Evolutionary conservation across 768 basidiomycete species (phyloP).

Genomic region (Trametes gibbosa): DNA sequence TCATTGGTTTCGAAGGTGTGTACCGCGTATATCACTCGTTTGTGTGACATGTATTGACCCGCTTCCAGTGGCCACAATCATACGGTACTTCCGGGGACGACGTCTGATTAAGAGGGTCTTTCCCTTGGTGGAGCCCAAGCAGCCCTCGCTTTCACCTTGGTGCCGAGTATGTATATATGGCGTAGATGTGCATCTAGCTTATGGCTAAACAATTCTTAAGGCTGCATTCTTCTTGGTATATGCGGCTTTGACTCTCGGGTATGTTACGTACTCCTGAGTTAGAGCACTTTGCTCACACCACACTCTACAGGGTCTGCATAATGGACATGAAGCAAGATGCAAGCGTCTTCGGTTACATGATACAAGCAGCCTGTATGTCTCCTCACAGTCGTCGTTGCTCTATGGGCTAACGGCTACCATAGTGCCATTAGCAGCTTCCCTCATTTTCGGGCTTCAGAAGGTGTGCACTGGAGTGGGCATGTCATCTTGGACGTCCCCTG

Average conservation of each 20-base stretch:
- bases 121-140: slow-evolving; percentile 16
- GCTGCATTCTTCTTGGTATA: slow-evolving; percentile 43
- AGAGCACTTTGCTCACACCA: too few species aligned
- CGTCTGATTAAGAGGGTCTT: slow-evolving; percentile 21
- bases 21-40: not conserved
- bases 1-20: slow-evolving; percentile 47
- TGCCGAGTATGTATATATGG: slow-evolving; percentile 17
- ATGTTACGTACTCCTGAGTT: slow-evolving; percentile 10
- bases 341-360: slow-evolving; percentile 40
- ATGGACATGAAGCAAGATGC: slow-evolving; percentile 11
- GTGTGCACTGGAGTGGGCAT: slow-evolving; percentile 23
- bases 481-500: not conserved
- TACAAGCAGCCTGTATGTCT: slow-evolving; percentile 48
- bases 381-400: not conserved
- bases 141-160: slow-evolving; percentile 22
- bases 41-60: not conserved
- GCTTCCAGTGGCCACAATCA: slow-evolving; percentile 39
- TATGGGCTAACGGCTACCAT: not conserved
- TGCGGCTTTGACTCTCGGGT: slow-evolving; percentile 44
- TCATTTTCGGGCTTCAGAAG: slow-evolving; percentile 50
- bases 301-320: slow-evolving; percentile 15
- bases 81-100: slow-evolving; percentile 44
- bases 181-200: not conserved
- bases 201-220: slow-evolving; percentile 4
- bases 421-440: slow-evolving; percentile 50